phyloP scores from a whole-genome alignment of 495 filamentous ascomycete genomes.

The Tuber borchii region DNA sequence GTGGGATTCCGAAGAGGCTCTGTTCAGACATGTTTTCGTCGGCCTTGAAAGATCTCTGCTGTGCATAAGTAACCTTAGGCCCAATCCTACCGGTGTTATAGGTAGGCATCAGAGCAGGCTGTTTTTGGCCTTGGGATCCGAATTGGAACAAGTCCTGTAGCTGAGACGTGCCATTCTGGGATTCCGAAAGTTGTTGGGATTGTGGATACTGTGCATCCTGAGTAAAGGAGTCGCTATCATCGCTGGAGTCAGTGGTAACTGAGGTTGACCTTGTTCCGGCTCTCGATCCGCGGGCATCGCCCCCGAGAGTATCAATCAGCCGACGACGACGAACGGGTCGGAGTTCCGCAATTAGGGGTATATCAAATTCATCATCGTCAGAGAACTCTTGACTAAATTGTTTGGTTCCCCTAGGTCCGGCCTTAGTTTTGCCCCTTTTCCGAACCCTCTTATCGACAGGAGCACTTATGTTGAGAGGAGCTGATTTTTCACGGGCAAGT shows the following conservation, averaged over 20 bases:
- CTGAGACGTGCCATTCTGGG: slow-evolving; percentile 9
- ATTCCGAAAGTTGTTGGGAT: slow-evolving; percentile 8
- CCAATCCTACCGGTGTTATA: slow-evolving; percentile 43
- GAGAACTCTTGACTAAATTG: not conserved
- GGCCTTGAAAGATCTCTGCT: slow-evolving; percentile 37
- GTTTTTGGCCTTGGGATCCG: slow-evolving; percentile 41
- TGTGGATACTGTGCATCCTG: slow-evolving; percentile 17
- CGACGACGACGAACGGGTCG: slow-evolving; percentile 44
- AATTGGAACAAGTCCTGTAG: not conserved
- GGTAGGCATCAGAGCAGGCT: slow-evolving; percentile 48
- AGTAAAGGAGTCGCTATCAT: slow-evolving; percentile 1
- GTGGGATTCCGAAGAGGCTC: slow-evolving; percentile 36
- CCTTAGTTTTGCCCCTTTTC: not conserved
- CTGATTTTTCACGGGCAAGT: not conserved
- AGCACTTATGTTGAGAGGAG: not conserved
- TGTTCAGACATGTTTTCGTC: slow-evolving; percentile 37
- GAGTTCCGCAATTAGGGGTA: slow-evolving; percentile 15
- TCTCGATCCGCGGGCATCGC: not conserved
- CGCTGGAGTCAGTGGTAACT: slow-evolving; percentile 17
- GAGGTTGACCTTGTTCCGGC: slow-evolving; percentile 12
- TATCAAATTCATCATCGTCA: not conserved
- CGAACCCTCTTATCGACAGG: not conserved
- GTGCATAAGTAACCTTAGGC: slow-evolving; percentile 40
- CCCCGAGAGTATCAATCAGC: slow-evolving; percentile 53
- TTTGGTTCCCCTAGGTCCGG: not conserved